phyloP scores from a whole-genome alignment of 192 early-diverging fungal species.

The Phlyctochytrium arcticum region DNA sequence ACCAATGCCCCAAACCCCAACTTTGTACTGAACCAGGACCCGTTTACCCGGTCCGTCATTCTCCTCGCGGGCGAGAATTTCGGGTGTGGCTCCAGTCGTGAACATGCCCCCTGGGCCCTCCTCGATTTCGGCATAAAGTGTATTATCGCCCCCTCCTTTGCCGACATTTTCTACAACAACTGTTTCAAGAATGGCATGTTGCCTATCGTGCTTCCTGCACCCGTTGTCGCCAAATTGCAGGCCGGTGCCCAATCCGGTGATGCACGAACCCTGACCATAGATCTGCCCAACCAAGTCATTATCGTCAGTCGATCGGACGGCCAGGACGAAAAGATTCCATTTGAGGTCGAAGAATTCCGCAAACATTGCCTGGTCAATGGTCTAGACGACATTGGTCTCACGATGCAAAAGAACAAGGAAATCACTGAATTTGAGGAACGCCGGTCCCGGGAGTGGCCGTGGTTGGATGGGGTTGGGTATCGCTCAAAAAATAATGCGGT shows the following conservation, averaged over 20 bases:
- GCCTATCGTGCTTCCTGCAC: slow-evolving; percentile 39
- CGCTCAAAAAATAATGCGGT: slow-evolving; percentile 4
- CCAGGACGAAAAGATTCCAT: slow-evolving; percentile 36
- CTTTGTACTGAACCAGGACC: slow-evolving; percentile 61
- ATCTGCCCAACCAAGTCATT: slow-evolving; percentile 53
- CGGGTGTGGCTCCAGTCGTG: slow-evolving; percentile 64
- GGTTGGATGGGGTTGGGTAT: slow-evolving; percentile 55
- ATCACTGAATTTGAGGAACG: slow-evolving; percentile 52
- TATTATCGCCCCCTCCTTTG: slow-evolving; percentile 64
- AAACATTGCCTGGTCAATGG: slow-evolving; percentile 66
- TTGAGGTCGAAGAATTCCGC: slow-evolving; percentile 58
- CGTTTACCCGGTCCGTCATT: slow-evolving; percentile 47
- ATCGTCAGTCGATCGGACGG: slow-evolving; percentile 37
- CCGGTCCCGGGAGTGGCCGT: slow-evolving; percentile 50
- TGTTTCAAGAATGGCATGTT: slow-evolving; percentile 74
- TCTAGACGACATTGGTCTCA: slow-evolving; percentile 70
- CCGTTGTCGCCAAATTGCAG: slow-evolving; percentile 26
- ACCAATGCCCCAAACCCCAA: slow-evolving; percentile 43
- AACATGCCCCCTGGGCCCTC: slow-evolving; percentile 74
- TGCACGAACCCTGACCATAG: slow-evolving; percentile 47
- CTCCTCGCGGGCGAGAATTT: slow-evolving; percentile 63
- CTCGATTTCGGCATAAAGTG: slow-evolving; percentile 68
- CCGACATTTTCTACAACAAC: slow-evolving; percentile 75
- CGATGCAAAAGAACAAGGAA: slow-evolving; percentile 53
- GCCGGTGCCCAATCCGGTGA: slow-evolving; percentile 45